These are phyloP conservation scores for Yarrowia deformans DNA, from an alignment of 805 yeast species.

Conservation along the genomic window DNA sequence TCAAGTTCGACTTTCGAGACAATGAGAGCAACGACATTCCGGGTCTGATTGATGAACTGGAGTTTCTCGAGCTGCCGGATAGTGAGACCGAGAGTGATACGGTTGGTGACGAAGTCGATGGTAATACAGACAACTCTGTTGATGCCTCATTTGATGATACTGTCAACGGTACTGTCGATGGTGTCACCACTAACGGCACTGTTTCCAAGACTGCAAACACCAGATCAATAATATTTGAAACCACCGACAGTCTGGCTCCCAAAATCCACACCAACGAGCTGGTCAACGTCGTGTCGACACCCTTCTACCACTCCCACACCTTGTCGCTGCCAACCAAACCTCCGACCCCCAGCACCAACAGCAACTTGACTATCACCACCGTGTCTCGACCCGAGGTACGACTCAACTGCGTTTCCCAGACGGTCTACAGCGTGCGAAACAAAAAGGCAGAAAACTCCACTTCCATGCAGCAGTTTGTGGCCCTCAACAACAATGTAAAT, in stretches of 20 bases:
- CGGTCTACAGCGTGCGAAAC: background rate
- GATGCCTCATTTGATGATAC: too few species aligned
- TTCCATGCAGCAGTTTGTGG: constrained; percentile 8
- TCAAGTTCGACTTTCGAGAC: constrained; percentile 10
- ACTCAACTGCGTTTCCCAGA: constrained; percentile 20
- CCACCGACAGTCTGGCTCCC: background rate
- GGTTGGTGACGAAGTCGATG: too few species aligned
- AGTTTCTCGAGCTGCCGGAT: background rate
- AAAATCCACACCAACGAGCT: constrained; percentile 7
- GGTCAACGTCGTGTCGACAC: background rate
- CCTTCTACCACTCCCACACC: constrained; percentile 19
- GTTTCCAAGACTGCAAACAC: too few species aligned
- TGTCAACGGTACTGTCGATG: background rate
- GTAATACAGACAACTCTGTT: too few species aligned
- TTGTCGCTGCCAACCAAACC: constrained; percentile 11
- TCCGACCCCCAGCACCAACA: background rate
- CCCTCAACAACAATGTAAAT: constrained; percentile 34
- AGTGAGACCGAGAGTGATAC: too few species aligned
- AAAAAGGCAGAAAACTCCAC: background rate
- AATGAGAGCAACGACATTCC: background rate
- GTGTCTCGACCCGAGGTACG: background rate
- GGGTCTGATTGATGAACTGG: background rate
- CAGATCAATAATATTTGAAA: background rate
- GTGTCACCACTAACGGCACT: background rate
- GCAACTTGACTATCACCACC: background rate